Percentiles rank a stretch among this genome's conserved stretches.
Conservation (phyloP, 2,329 filamentous ascomycete genomes). For the Arthrobotrys pseudoclavata region DNA sequence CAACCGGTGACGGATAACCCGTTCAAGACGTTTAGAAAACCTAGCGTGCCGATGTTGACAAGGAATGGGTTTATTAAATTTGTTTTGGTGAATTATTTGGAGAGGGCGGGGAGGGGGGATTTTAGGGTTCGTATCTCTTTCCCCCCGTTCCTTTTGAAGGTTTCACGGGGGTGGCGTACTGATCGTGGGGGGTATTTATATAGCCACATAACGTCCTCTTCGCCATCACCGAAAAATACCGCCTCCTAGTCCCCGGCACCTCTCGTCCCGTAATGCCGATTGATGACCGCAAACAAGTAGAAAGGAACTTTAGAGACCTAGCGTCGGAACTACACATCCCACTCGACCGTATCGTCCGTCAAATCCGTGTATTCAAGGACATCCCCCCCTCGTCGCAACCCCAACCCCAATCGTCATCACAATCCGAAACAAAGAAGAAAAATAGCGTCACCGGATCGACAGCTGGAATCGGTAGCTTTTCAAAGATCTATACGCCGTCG, state of each 20-base stretch:
- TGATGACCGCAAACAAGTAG: constrained; percentile 32
- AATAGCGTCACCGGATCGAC: not conserved
- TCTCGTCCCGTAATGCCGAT: constrained; percentile 52
- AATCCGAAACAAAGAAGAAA: not conserved
- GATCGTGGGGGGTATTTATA: not conserved
- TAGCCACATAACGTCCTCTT: constrained; percentile 36
- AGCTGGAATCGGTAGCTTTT: not conserved
- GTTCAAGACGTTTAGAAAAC: constrained; percentile 45
- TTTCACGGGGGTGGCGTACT: no score
- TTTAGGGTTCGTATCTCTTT: constrained; percentile 10
- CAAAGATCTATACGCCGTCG: not conserved
- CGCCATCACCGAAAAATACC: constrained; percentile 42
- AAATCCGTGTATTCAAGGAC: constrained; percentile 21
- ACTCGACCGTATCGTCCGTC: constrained; percentile 37
- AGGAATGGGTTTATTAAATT: constrained; percentile 52
- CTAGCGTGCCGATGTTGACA: constrained; percentile 22
- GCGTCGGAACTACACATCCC: constrained; percentile 43
- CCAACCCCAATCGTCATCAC: not conserved
- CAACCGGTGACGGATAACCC: constrained; percentile 29
- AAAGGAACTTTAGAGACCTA: constrained; percentile 49
- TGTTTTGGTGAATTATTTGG: constrained; percentile 46
- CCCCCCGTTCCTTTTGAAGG: no score
- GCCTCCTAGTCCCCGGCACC: constrained; percentile 43
- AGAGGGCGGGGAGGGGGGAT: constrained; percentile 18
- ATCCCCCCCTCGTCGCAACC: constrained; percentile 3